Percentiles rank a stretch among this genome's conserved stretches.
phyloP scores from a whole-genome alignment of 345 rosid species.

The Orychophragmus violaceus region DNA sequence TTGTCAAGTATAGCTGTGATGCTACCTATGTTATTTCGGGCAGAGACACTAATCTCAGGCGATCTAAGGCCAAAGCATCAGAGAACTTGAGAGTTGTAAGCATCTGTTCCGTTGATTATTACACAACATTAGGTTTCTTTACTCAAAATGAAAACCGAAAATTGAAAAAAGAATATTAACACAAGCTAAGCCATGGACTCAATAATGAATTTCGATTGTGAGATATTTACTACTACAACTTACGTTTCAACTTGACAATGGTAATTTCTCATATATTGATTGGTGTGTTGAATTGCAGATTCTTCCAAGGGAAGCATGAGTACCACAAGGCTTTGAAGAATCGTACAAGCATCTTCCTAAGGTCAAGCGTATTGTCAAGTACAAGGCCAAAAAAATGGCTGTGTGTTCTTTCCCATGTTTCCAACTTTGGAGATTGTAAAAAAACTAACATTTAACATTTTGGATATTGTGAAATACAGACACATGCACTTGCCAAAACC shows the following conservation, averaged over 20 bases:
- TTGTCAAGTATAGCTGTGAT: conserved; percentile 88
- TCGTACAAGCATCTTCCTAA: conserved; percentile 90
- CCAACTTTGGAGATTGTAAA: background rate
- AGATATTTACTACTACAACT: background rate
- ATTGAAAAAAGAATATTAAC: background rate
- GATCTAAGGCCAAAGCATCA: conserved; percentile 98
- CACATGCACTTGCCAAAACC: conserved; percentile 87
- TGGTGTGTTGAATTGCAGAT: conserved; percentile 38
- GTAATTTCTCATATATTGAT: background rate
- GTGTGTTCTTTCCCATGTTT: background rate
- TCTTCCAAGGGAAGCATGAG: conserved; percentile 89
- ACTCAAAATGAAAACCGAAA: background rate
- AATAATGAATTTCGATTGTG: background rate
- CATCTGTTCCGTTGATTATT: conserved; percentile 15
- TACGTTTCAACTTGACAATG: background rate
- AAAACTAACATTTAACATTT: background rate
- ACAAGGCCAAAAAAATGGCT: background rate
- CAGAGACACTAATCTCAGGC: conserved; percentile 88
- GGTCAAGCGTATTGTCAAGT: conserved; percentile 87
- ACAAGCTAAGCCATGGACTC: background rate
- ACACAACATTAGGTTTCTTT: background rate
- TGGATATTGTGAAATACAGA: conserved; percentile 41
- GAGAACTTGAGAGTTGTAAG: conserved; percentile 97
- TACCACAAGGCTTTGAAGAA: conserved; percentile 78
- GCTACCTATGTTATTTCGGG: conserved; percentile 90